Base-by-base conservation (phyloP, 2,329 filamentous ascomycete genomes). In the Aspergillus sp. region DNA sequence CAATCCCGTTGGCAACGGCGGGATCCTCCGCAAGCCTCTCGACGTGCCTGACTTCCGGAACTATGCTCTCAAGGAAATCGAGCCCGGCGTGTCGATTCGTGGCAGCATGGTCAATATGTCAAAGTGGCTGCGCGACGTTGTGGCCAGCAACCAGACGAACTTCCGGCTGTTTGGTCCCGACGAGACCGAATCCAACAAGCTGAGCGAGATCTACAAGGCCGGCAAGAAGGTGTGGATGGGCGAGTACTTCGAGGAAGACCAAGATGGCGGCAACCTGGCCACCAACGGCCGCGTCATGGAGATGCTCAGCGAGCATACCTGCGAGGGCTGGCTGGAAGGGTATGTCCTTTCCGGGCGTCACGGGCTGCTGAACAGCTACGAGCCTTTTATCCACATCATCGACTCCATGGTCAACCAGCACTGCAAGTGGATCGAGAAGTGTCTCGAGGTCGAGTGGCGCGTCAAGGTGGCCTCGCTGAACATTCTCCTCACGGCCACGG, bases 331-430 rank as follows among this genome's bases (percentile, higher is more conserved):
- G 88, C 78, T 92, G 14, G 88, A 92, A 74, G 88, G 88, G 3
- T 92, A 91, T 66, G 73, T 89, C 40, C 78, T 92, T 2, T 89
- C 84, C 50, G 88, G 88, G 23, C 81, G 88, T 4, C 88, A 91
- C 59, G 88, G 88, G 11, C 68, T 92, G 54, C 80, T 92, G 54
- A 91, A 91, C 79, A 88, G 85, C 66, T 92, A 92, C 73, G 88
- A 92, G 70, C 87, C 88, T 0, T 92, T 92, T 66, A 88, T 91
- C 54, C 88, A 91, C 65, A 84, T 92, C 63, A 90, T 92, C 62
- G 88, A 91, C 70, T 89, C 86, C 1, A 92, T 92, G 88, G 88
- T 92, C 55, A 91, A 90, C 69, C 88, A 90, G 75, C 88, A 92
- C 73, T 90, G 87, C 77, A 92, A 92, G 71, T 91, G 88, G 88